Evolutionary conservation across 2,329 filamentous ascomycete species (phyloP), one percentile per base, ranked within the genome.

Genomic region (Penicillium sp.): DNA sequence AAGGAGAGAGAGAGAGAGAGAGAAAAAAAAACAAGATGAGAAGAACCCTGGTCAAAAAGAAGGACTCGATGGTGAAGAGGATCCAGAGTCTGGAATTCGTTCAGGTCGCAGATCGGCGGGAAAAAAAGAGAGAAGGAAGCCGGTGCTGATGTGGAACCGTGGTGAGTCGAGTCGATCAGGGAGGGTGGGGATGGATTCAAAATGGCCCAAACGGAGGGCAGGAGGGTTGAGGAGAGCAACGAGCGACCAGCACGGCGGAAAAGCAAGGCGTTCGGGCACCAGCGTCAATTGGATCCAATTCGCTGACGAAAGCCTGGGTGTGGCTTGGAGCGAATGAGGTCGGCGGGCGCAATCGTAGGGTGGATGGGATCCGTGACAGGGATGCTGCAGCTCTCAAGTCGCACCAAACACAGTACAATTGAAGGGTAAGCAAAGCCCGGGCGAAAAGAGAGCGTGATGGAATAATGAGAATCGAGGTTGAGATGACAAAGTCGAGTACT

Each of bases 211-310:
- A 53, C 52, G 44, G 51, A 51, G 38, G 45, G 30, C 45, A 39
- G 41, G 30, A 47, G 40, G 11, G 14, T 6, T 35, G 39, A 32
- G 36, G 41, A 39, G 28, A 51, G 47, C 39, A 45, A 48, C 36
- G 44, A 39, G 47, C 47, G 46, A 56, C 43, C 48, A 60, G 54
- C 49, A 48, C 48, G 51, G 46, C 48, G 53, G 42, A 39, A 57
- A 57, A 56, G 57, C 58, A 55, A 62, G 59, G 57, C 57, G 54
- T 61, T 63, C 57, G 60, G 60, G 60, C 60, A 64, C 46, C 57
- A 60, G 59, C 45, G 55, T 55, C 48, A 45, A 50, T 57, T 47
- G 45, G 45, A 49, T 58, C 43, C 49, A 52, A 52, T 56, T 59
- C 50, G 58, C 54, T 57, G 53, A 51, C 42, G 44, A 49, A 48